These are phyloP conservation scores for Vigna mungo DNA, from an alignment of 306 rosid species.

Conservation along the genomic window DNA sequence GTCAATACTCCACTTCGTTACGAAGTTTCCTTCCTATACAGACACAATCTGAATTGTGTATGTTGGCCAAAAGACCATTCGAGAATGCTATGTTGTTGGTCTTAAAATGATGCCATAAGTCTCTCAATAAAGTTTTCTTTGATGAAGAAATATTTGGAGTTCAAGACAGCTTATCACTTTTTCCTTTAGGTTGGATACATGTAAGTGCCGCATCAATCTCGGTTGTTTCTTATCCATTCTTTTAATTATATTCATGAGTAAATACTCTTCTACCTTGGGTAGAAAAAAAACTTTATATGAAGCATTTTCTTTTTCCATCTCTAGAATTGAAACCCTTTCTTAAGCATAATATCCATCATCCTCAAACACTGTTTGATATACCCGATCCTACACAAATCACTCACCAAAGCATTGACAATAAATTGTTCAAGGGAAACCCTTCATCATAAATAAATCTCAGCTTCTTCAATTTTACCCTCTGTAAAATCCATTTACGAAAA, in stretches of 20 bases:
- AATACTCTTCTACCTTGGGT: slow-evolving; percentile 22
- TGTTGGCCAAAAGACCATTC: too few relatives aligned
- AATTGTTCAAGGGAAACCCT: slow-evolving; percentile 73
- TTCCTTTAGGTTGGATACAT: slow-evolving; percentile 98
- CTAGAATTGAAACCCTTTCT: slow-evolving; percentile 63
- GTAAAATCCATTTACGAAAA: slow-evolving; percentile 82
- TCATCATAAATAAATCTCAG: slow-evolving; percentile 68
- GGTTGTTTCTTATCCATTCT: slow-evolving; percentile 11
- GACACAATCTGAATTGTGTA: too few relatives aligned
- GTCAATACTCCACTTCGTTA: too few relatives aligned
- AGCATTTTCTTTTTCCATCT: slow-evolving; percentile 11
- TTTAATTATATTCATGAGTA: slow-evolving; percentile 29
- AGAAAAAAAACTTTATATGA: neutral
- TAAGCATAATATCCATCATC: slow-evolving; percentile 80
- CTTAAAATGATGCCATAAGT: too few relatives aligned
- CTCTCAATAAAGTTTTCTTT: too few relatives aligned
- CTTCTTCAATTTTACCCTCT: slow-evolving; percentile 73
- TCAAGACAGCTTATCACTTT: slow-evolving; percentile 94
- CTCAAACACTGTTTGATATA: slow-evolving; percentile 74
- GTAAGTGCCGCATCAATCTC: slow-evolving; percentile 66
- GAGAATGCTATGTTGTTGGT: too few relatives aligned
- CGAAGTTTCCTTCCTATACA: too few relatives aligned
- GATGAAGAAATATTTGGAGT: slow-evolving; percentile 93
- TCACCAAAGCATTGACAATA: slow-evolving; percentile 79
- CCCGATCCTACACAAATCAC: slow-evolving; percentile 75